Evolutionary conservation across 805 yeast genomes (phyloP).

Genomic region (Candida tallmaniae): DNA sequence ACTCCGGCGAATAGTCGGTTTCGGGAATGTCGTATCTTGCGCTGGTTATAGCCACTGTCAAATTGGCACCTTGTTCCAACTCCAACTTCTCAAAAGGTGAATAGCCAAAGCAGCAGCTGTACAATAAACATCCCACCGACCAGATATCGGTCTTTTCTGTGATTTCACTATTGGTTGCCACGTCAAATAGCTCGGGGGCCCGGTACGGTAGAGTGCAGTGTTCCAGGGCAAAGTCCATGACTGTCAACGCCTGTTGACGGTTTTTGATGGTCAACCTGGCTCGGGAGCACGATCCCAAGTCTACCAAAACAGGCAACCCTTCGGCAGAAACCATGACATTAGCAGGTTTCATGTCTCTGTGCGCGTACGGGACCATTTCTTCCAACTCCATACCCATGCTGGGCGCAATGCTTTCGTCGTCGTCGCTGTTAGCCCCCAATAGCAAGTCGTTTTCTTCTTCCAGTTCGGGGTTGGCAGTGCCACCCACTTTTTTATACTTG

Average conservation of each 20-base stretch:
- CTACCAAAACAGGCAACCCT: conserved; percentile 75
- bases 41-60: conserved; percentile 67
- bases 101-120: conserved; percentile 68
- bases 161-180: conserved; percentile 58
- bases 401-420: conserved; percentile 17
- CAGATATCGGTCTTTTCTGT: conserved; percentile 82
- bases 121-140: conserved; percentile 85
- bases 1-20: conserved; percentile 46
- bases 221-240: conserved; percentile 79
- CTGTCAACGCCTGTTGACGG: conserved; percentile 65
- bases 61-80: conserved; percentile 74
- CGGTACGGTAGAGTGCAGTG: conserved; percentile 83
- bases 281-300: conserved; percentile 72
- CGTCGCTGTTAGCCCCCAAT: conserved; percentile 18
- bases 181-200: conserved; percentile 87
- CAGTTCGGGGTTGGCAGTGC: conserved; percentile 11
- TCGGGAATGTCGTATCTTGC: conserved; percentile 61
- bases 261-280: conserved; percentile 53
- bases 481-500: conserved; percentile 37
- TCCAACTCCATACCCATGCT: conserved; percentile 41
- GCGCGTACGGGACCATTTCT: conserved; percentile 69
- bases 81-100: conserved; percentile 90
- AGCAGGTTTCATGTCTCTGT: conserved; percentile 85
- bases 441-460: conserved; percentile 25
- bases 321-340: conserved; percentile 76